phyloP scores from a whole-genome alignment of 805 yeast genomes.

The Scheffersomyces ergatensis region DNA sequence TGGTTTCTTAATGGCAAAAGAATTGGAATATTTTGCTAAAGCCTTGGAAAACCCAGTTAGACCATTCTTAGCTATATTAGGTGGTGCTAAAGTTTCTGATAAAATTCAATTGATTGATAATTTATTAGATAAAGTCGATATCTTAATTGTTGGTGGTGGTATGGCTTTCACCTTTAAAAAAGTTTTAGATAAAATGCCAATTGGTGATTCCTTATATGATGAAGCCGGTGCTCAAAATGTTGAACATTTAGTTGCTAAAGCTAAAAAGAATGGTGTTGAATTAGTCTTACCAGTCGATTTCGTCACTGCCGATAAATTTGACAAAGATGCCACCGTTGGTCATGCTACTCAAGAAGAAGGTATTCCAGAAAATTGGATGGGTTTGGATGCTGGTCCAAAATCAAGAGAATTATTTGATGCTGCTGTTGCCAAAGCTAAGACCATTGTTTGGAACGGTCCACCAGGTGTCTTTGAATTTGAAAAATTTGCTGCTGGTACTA shows the following conservation, averaged over 20 bases:
- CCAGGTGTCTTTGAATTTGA: conserved; percentile 99
- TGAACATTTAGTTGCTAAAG: conserved; percentile 89
- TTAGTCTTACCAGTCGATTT: conserved; percentile 93
- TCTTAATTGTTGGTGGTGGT: conserved; percentile 97
- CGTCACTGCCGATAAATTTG: conserved; percentile 92
- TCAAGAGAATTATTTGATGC: conserved; percentile 74
- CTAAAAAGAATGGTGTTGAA: conserved; percentile 93
- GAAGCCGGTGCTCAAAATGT: conserved; percentile 94
- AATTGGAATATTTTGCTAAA: conserved; percentile 94
- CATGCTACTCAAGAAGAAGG: conserved; percentile 86
- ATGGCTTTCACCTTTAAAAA: conserved; percentile 99
- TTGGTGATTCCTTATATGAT: conserved; percentile 92
- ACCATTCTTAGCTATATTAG: conserved; percentile 97
- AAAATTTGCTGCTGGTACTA: conserved; percentile 87
- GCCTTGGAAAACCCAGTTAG: conserved; percentile 97
- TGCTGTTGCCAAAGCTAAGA: conserved; percentile 89
- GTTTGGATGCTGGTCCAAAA: conserved; percentile 94
- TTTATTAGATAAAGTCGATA: conserved; percentile 92
- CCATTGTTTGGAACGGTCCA: conserved; percentile 99
- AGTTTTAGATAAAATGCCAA: conserved; percentile 77
- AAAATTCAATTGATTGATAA: conserved; percentile 98
- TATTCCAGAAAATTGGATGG: conserved; percentile 93
- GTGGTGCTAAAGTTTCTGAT: conserved; percentile 99
- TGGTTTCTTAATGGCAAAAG: conserved; percentile 98
- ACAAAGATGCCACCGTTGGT: conserved; percentile 84